Base-by-base conservation (phyloP, 2,329 filamentous ascomycete genomes). In the Ophiostoma populinum region DNA sequence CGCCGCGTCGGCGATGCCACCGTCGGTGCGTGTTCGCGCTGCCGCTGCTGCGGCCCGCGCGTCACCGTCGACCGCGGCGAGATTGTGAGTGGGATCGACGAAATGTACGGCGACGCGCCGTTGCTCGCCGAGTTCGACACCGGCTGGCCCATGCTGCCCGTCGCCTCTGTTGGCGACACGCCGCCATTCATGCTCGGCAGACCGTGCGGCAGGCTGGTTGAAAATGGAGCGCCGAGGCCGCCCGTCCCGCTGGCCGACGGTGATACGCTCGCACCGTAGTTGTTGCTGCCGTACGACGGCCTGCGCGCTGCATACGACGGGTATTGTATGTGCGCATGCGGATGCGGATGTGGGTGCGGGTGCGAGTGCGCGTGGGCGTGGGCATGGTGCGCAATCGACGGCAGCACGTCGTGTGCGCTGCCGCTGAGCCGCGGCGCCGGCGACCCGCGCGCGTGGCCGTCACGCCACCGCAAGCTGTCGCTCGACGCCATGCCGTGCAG, bases 341-440 rank as follows among this genome's bases (percentile, higher is more conserved):
- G n/a, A n/a, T n/a, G n/a, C n/a, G n/a, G n/a, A n/a, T n/a, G n/a
- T n/a, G n/a, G n/a, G n/a, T n/a, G n/a, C n/a, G n/a, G n/a, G n/a
- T n/a, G n/a, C n/a, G n/a, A n/a, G n/a, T n/a, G n/a, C n/a, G n/a
- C n/a, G n/a, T n/a, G n/a, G n/a, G n/a, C n/a, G n/a, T n/a, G n/a
- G n/a, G n/a, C n/a, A n/a, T n/a, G n/a, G n/a, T n/a, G n/a, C n/a
- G n/a, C n/a, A 3, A 62, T 45, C 1, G 63, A 59, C 4, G 63
- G 57, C 11, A 63, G 46, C 10, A 59, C 59, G 32, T 56, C 56
- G 22, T 64, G 59, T 5, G 61, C 55, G 17, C 63, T 59, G 3
- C 58, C 52, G 7, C 57, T 54, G 5, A 70, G 54, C 6, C 67
- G 56, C 11, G 65, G 59, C 1, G 61, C 62, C 1, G 68, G 67